Conservation (phyloP, 768 basidiomycete genomes). For the Tylopilus cervinicoccineus region DNA sequence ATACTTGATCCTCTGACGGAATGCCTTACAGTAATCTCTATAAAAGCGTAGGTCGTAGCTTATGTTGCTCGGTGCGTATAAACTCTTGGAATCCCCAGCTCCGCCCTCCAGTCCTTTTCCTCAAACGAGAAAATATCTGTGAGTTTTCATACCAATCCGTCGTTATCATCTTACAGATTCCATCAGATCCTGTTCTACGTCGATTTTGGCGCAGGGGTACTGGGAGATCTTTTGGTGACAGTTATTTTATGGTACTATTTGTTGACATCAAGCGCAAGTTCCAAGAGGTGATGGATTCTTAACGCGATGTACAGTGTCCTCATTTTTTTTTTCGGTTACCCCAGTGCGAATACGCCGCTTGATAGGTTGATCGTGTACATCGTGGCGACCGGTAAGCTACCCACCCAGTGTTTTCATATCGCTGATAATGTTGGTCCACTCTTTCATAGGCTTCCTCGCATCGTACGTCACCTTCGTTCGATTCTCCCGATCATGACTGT, state of each 20-base stretch:
- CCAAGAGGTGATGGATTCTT: constrained; percentile 35
- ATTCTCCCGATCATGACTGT: not conserved
- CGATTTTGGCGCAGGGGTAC: constrained; percentile 46
- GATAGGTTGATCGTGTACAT: constrained; percentile 45
- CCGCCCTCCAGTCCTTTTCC: constrained; percentile 32
- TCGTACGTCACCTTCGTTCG: constrained; percentile 30
- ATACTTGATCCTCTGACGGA: not conserved
- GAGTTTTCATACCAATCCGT: constrained; percentile 5
- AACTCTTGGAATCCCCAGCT: constrained; percentile 27
- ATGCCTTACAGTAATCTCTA: constrained; percentile 40
- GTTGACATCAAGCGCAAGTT: constrained; percentile 45
- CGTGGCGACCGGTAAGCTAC: constrained; percentile 47
- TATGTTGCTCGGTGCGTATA: not conserved
- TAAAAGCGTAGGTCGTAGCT: constrained; percentile 40
- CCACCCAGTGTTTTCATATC: constrained; percentile 12
- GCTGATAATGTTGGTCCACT: not conserved
- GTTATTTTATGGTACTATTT: constrained; percentile 46
- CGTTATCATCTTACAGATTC: not conserved
- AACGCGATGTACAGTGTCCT: not conserved
- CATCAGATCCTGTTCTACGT: constrained; percentile 46
- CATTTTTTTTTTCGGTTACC: not conserved
- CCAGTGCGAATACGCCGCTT: constrained; percentile 48
- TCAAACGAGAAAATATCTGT: constrained; percentile 41
- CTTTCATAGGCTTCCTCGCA: constrained; percentile 35
- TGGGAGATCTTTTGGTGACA: constrained; percentile 50